These are phyloP conservation scores for Microglena sp. DNA, from an alignment of 139 green algal species.

Conservation along the genomic window DNA sequence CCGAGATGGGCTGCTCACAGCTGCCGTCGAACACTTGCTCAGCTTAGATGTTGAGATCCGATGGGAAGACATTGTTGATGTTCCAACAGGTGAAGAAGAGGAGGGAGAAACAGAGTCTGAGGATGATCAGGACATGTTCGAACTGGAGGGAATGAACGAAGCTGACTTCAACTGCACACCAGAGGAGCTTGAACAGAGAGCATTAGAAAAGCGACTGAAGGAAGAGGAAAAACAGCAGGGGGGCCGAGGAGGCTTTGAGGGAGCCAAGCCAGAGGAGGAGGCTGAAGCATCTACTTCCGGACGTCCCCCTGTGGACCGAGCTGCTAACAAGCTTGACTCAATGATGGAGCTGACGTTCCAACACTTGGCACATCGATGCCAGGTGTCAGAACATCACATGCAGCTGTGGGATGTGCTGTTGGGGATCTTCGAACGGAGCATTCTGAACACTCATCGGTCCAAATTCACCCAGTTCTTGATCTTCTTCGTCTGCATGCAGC, in stretches of 20 bases:
- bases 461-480: constrained; percentile 91
- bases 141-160: constrained; percentile 70
- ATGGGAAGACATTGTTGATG: constrained; percentile 84
- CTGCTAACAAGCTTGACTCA: constrained; percentile 80
- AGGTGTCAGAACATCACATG: too few relatives aligned
- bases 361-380: constrained; percentile 57
- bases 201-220: too few relatives aligned
- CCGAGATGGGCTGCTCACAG: constrained; percentile 52
- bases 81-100: constrained; percentile 42
- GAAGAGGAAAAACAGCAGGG: not conserved
- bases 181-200: constrained; percentile 13
- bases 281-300: not conserved
- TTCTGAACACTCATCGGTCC: constrained; percentile 73
- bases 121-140: constrained; percentile 68
- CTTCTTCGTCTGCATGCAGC: constrained; percentile 39
- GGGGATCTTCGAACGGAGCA: constrained; percentile 53
- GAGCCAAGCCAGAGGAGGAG: constrained; percentile 1
- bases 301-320: constrained; percentile 33
- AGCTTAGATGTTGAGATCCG: constrained; percentile 73
- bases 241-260: constrained; percentile 53
- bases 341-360: constrained; percentile 78
- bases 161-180: constrained; percentile 38
- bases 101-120: constrained; percentile 27
- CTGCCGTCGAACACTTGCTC: constrained; percentile 61
- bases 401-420: constrained; percentile 54